Conservation (phyloP, 805 yeast species). For the Ogataea paradorogensis region DNA sequence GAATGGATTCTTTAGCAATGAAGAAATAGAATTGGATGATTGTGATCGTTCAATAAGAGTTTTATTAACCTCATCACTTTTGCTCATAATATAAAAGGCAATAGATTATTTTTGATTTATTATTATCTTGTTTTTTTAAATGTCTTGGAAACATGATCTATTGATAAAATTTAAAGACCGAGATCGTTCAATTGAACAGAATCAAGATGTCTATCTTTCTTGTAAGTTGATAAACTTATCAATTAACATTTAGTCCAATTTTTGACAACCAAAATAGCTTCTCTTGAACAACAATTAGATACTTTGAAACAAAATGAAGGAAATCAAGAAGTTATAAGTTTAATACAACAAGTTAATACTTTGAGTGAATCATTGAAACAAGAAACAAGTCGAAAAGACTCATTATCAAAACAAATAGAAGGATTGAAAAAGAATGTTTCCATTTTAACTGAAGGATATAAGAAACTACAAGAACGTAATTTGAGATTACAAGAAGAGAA, state of each 20-base stretch:
- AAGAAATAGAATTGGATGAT: conserved; percentile 21
- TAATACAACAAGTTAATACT: conserved; percentile 6
- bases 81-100: conserved; percentile 7
- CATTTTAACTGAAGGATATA: conserved; percentile 25
- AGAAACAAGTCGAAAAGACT: conserved; percentile 8
- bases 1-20: conserved; percentile 22
- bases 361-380: conserved; percentile 12
- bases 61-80: conserved; percentile 2
- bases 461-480: conserved; percentile 19
- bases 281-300: conserved; percentile 16
- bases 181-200: conserved; percentile 14
- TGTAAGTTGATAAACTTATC: conserved; percentile 18
- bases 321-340: conserved; percentile 14
- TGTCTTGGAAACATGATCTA: conserved; percentile 24
- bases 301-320: conserved; percentile 17
- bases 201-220: conserved; percentile 17
- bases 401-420: conserved; percentile 10
- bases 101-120: background rate
- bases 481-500: conserved; percentile 30
- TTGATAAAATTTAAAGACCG: conserved; percentile 18
- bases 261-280: conserved; percentile 9
- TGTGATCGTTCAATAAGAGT: conserved; percentile 16
- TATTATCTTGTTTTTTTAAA: background rate
- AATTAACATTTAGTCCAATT: conserved; percentile 18
- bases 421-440: conserved; percentile 18